Evolutionary conservation across 441 rosid species (phyloP), one percentile per base, ranked within the genome.

Genomic region (Breynia disticha): DNA sequence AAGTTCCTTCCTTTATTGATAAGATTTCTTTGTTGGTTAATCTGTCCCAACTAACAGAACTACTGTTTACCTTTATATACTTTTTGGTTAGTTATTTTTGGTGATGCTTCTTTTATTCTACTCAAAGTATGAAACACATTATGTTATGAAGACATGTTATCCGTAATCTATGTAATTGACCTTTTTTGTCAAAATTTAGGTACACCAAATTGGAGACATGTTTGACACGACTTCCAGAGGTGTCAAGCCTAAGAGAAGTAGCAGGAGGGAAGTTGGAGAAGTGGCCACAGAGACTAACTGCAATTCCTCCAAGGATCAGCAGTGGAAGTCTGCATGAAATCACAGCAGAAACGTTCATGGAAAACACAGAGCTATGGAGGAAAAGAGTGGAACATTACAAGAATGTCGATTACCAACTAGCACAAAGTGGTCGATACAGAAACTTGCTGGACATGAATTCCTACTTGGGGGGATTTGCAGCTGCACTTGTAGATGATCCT

Each of bases 361-460:
- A 76, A 11, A 76, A 90, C 46, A 72, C 80, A 0, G 62, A 70
- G 44, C 59, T 84, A 4, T 90, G 97, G 95, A 76, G 72, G 73
- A 73, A 61, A 56, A 82, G 97, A 63, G 74, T 78, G 17, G 72
- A 75, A 17, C 69, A 86, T 61, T 90, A 87, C 64, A 87, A 82
- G 78, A 62, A 38, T 50, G 63, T 86, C 46, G 82, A 84, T 50
- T 56, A 67, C 39, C 84, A 79, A 57, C 68, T 90, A 21, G 89
- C 81, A 2, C 66, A 78, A 57, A 59, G 67, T 5, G 87, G 89
- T 9, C 73, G 86, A 62, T 79, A 79, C 41, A 68, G 97, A 3
- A 87, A 87, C 55, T 62, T 84, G 42, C 79, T 90, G 39, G 97
- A 90, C 62, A 84, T 84, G 97, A 87, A 87, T 39, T 82, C 94